These are phyloP conservation scores for Rhodotorula sp. DNA, from an alignment of 1,284 basidiomycete species.

Conservation along the genomic window DNA sequence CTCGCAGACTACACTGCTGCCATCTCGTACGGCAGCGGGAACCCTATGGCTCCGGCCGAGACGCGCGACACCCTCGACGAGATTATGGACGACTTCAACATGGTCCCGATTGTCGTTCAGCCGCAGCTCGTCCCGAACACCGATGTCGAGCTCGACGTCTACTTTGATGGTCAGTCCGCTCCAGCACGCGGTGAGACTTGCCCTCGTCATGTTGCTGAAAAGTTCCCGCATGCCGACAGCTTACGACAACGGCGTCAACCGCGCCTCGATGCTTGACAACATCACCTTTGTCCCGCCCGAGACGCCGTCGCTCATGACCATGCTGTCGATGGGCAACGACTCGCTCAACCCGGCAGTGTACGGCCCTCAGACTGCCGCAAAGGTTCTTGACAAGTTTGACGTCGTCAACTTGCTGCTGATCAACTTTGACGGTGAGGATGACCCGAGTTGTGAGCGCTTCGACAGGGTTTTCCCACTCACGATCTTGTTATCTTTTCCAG, in stretches of 20 bases:
- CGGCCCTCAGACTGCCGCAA: conserved; percentile 66
- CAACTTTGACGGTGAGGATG: conserved; percentile 59
- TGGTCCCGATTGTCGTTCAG: conserved; percentile 63
- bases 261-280: conserved; percentile 51
- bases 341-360: conserved; percentile 70
- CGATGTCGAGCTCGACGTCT: conserved; percentile 48
- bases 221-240: not conserved
- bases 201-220: not conserved
- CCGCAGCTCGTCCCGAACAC: conserved; percentile 56
- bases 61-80: conserved; percentile 54
- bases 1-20: conserved; percentile 71
- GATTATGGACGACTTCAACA: conserved; percentile 60
- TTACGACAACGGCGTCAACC: conserved; percentile 68
- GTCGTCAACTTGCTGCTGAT: conserved; percentile 78
- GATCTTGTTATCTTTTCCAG: not conserved
- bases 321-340: conserved; percentile 70
- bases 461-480: not conserved
- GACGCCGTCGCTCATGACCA: conserved; percentile 73
- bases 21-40: conserved; percentile 63
- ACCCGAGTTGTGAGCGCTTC: not conserved
- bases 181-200: not conserved
- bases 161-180: conserved; percentile 56
- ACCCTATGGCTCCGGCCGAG: conserved; percentile 57
- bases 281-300: conserved; percentile 54
- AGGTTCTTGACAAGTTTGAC: conserved; percentile 68